Evolutionary conservation across 2,329 filamentous ascomycete species (phyloP).

Genomic region (Colletotrichum eleusines): DNA sequence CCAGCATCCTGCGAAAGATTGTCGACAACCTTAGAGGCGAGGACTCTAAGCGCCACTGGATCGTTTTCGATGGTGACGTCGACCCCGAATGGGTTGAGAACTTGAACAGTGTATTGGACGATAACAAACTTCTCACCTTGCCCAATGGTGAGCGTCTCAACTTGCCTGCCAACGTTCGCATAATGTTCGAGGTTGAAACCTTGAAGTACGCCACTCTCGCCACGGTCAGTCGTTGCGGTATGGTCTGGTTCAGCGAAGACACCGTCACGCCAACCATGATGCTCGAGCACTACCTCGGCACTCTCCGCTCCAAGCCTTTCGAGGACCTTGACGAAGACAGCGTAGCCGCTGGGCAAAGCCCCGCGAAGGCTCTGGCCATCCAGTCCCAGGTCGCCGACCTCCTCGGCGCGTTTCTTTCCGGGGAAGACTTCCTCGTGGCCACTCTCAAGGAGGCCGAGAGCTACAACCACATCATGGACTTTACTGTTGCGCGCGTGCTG

Average conservation of each 20-base stretch:
- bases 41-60: slow-evolving; percentile 97
- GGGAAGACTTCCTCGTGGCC: slow-evolving; percentile 83
- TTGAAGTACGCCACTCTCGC: slow-evolving; percentile 97
- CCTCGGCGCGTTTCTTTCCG: slow-evolving; percentile 79
- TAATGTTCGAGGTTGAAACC: slow-evolving; percentile 99
- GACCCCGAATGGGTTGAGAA: slow-evolving; percentile 99
- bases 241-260: slow-evolving; percentile 99
- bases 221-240: slow-evolving; percentile 99
- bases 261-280: slow-evolving; percentile 95
- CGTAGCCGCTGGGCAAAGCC: slow-evolving; percentile 78
- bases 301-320: slow-evolving; percentile 84
- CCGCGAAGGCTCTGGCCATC: slow-evolving; percentile 81
- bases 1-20: slow-evolving; percentile 96
- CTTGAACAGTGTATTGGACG: slow-evolving; percentile 98
- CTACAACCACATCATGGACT: slow-evolving; percentile 98
- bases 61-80: slow-evolving; percentile 98
- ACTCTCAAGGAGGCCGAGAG: slow-evolving; percentile 80
- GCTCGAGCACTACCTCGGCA: slow-evolving; percentile 89
- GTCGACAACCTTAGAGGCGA: slow-evolving; percentile 98
- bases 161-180: slow-evolving; percentile 91
- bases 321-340: slow-evolving; percentile 97
- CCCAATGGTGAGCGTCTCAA: slow-evolving; percentile 98
- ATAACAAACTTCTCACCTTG: slow-evolving; percentile 97
- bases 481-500: slow-evolving; percentile 89
- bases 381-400: slow-evolving; percentile 86